Evolutionary conservation across 179 eudicot species (phyloP).

Genomic region (Vitellaria paradoxa): DNA sequence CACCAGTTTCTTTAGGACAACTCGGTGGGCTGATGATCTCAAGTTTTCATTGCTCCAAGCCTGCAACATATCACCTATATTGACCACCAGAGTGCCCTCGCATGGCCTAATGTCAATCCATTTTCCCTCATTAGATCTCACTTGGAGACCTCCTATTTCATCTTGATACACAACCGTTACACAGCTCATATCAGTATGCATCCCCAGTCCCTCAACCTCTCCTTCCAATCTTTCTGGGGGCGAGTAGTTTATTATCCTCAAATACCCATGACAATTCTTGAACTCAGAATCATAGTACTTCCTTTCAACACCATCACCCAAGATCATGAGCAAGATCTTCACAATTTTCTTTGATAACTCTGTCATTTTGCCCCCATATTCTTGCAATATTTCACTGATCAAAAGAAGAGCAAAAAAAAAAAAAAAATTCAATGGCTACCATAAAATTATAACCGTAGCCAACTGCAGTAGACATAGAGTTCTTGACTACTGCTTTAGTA

Average conservation of each 20-base stretch:
- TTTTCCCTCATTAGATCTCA: conserved; percentile 44
- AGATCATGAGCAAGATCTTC: conserved; percentile 36
- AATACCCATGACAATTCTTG: conserved; percentile 45
- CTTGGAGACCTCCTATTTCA: conserved; percentile 58
- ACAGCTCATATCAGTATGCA: conserved; percentile 62
- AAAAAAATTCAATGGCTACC: no score
- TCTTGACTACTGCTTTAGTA: no score
- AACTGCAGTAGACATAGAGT: no score
- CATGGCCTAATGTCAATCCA: conserved; percentile 47
- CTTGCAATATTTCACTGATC: conserved; percentile 36
- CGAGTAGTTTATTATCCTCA: conserved; percentile 51
- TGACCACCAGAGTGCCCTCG: conserved; percentile 50
- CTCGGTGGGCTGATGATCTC: conserved; percentile 57
- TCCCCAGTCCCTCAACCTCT: conserved; percentile 58
- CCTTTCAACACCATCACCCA: conserved; percentile 44
- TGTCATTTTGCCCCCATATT: conserved; percentile 50
- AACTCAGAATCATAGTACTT: conserved; percentile 39
- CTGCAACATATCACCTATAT: conserved; percentile 61
- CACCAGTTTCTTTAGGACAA: conserved; percentile 38
- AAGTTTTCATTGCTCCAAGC: conserved; percentile 64
- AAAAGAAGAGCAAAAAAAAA: conserved; percentile 8
- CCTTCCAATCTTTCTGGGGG: conserved; percentile 27
- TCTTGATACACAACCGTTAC: conserved; percentile 54
- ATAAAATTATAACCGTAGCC: no score
- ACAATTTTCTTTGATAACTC: conserved; percentile 39